Conservation (phyloP, 768 basidiomycete genomes). For the Boletus pseudo-olivaceus region DNA sequence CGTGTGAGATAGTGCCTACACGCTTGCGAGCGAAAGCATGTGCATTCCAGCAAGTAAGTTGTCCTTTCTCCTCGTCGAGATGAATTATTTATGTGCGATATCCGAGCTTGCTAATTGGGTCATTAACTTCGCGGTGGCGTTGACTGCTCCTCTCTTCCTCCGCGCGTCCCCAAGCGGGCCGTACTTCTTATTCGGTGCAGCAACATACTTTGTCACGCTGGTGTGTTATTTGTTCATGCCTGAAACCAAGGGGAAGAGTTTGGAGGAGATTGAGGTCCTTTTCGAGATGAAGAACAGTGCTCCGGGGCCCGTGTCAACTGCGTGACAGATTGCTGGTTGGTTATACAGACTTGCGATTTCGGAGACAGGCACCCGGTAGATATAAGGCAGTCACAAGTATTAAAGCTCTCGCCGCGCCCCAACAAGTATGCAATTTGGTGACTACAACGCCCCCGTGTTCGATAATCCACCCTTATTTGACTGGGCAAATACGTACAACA, state of each 20-base stretch:
- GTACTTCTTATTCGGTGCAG: constrained; percentile 45
- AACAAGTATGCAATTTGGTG: background rate
- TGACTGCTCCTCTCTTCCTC: constrained; percentile 47
- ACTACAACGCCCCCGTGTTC: constrained; percentile 3
- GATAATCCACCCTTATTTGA: background rate
- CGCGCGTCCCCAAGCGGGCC: constrained; percentile 41
- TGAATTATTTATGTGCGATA: constrained; percentile 4
- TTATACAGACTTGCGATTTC: background rate
- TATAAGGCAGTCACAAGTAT: background rate
- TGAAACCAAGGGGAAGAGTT: constrained; percentile 42
- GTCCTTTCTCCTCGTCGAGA: background rate
- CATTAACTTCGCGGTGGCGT: constrained; percentile 43
- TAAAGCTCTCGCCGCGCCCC: background rate
- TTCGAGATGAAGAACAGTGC: constrained; percentile 27
- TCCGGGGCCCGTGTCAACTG: background rate
- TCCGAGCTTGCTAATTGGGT: constrained; percentile 24
- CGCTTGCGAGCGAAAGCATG: constrained; percentile 43
- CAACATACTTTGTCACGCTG: constrained; percentile 34
- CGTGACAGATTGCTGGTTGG: background rate
- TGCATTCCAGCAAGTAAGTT: constrained; percentile 42
- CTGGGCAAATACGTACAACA: background rate
- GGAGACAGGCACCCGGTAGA: background rate
- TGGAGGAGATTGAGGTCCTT: constrained; percentile 41
- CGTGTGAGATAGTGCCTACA: constrained; percentile 47
- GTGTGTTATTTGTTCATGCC: constrained; percentile 40